A percentile compares a stretch with the other conserved stretches of the same genome.
Conservation (phyloP, 176 grass and related monocot species). For the Urochloa ruziziensis region DNA sequence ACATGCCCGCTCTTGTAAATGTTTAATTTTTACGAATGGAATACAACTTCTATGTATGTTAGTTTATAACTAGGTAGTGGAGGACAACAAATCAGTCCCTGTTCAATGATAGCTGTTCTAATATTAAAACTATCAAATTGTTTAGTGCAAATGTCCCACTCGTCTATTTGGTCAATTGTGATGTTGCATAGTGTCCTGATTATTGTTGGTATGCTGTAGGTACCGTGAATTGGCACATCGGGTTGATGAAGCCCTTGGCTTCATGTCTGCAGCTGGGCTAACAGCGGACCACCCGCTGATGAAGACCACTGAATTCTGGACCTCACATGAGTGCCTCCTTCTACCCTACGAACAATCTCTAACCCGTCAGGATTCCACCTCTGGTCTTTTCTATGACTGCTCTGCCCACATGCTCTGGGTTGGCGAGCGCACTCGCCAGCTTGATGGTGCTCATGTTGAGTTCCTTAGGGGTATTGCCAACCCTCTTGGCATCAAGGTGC, state of each 20-base stretch:
- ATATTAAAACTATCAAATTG: too few relatives aligned
- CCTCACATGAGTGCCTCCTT: conserved; percentile 88
- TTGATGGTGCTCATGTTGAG: conserved; percentile 87
- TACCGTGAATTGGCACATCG: conserved; percentile 84
- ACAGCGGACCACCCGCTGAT: conserved; percentile 76
- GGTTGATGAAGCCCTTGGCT: conserved; percentile 87
- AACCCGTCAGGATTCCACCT: conserved; percentile 84
- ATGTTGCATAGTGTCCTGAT: background rate
- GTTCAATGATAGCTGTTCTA: background rate
- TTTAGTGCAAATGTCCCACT: background rate
- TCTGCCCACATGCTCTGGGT: conserved; percentile 96
- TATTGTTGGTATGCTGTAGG: conserved; percentile 27
- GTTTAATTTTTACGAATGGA: too few relatives aligned
- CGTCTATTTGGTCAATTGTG: background rate
- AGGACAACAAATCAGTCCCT: background rate
- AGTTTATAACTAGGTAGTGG: background rate
- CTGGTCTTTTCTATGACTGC: conserved; percentile 81
- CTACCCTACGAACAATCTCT: conserved; percentile 83
- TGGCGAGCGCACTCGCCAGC: conserved; percentile 87
- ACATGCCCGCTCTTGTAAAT: background rate
- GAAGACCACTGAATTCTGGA: conserved; percentile 86
- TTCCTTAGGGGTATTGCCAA: conserved; percentile 88
- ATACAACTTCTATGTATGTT: background rate
- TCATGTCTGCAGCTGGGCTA: conserved; percentile 78
- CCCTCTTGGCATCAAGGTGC: conserved; percentile 86